Evolutionary conservation across 1,284 basidiomycete genomes (phyloP).

Genomic region (Ceratobasidium sp.): DNA sequence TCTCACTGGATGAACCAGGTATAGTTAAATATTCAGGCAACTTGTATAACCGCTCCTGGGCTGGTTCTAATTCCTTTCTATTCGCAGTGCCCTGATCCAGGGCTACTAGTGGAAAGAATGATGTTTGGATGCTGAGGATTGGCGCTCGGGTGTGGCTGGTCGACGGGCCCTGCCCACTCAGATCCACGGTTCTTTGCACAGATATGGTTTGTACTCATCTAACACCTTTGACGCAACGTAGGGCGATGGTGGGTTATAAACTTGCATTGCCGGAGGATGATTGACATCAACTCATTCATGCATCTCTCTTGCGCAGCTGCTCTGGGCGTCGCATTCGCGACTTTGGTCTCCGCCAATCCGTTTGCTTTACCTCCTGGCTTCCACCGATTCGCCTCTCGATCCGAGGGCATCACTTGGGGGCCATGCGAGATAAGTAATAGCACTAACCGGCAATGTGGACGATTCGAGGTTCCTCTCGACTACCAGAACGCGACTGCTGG

Average conservation of each 20-base stretch:
- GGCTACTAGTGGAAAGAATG: too few species aligned
- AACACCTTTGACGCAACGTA: background rate
- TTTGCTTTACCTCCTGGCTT: background rate
- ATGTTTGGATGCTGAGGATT: too few species aligned
- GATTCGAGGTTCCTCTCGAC: conserved; percentile 46
- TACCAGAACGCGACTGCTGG: conserved; percentile 35
- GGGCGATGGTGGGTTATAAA: background rate
- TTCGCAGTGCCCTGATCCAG: too few species aligned
- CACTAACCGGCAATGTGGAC: conserved; percentile 17
- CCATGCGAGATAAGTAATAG: background rate
- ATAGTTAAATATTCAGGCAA: too few species aligned
- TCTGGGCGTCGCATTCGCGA: background rate
- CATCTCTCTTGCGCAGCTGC: background rate
- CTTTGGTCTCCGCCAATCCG: background rate
- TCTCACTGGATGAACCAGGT: too few species aligned
- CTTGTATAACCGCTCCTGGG: too few species aligned
- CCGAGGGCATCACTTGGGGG: background rate
- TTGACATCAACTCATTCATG: background rate
- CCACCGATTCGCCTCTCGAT: background rate
- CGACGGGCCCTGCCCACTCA: too few species aligned
- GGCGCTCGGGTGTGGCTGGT: too few species aligned
- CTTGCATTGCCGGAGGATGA: background rate
- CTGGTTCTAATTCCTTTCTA: too few species aligned
- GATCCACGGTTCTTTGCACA: too few species aligned
- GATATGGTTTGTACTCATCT: too few species aligned